Conservation (phyloP, 176 grass and related monocot species). For the Ananas comosus region DNA sequence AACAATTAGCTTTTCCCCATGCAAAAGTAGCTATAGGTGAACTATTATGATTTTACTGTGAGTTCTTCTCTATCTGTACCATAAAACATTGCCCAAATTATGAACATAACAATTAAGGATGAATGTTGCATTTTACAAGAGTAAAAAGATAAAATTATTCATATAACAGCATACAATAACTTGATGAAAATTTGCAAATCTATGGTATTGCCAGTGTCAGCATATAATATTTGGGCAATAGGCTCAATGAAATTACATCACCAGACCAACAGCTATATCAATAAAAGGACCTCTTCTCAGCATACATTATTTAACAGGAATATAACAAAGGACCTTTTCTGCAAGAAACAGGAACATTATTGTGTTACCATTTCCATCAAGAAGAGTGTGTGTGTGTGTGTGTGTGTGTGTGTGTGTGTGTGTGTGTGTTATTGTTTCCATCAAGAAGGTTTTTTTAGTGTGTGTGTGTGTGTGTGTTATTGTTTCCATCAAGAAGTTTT, state of each 20-base stretch:
- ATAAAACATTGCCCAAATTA: too few relatives aligned
- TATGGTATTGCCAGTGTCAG: too few relatives aligned
- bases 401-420: too few relatives aligned
- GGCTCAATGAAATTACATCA: background rate
- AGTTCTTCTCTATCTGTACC: background rate
- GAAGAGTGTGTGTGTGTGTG: too few relatives aligned
- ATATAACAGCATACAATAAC: too few relatives aligned
- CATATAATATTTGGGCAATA: background rate
- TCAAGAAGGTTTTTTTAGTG: too few relatives aligned
- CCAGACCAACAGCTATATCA: background rate
- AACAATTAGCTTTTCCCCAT: conserved; percentile 11
- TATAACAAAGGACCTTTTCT: background rate
- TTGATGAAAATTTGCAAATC: too few relatives aligned
- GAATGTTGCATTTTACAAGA: too few relatives aligned
- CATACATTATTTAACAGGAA: background rate
- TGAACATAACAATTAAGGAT: too few relatives aligned
- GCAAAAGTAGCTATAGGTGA: background rate
- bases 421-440: background rate
- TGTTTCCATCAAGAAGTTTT: too few relatives aligned
- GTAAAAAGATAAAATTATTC: too few relatives aligned
- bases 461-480: too few relatives aligned
- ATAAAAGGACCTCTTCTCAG: background rate
- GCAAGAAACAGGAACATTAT: background rate
- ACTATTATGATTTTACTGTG: background rate
- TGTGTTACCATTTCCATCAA: background rate